Evolutionary conservation across 2,329 filamentous ascomycete species (phyloP), one percentile per base, ranked within the genome.

Genomic region (Trichoderma asperellum): DNA sequence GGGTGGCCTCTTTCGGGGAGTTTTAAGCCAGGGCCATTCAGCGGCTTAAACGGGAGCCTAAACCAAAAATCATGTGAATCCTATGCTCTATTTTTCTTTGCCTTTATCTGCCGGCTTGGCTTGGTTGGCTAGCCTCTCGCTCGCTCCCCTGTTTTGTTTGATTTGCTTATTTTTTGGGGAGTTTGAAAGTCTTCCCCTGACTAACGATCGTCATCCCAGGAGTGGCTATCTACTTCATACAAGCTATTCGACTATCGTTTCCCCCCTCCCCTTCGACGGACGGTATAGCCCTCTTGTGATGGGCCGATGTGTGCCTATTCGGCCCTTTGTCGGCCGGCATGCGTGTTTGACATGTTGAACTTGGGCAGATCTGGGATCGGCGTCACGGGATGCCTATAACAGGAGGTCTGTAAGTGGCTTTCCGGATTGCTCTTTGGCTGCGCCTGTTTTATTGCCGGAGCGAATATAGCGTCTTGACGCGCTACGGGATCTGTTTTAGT

Each of bases 381-480:
- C 58, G 83, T 24, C 89, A 89, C 2, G 83, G 79, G 40, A 91
- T 80, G 65, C 76, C 68, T 69, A 84, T 73, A 74, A 86, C 85
- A 18, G 84, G 83, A 10, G 68, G 70, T 57, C 77, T 69, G 49
- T 63, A 53, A 57, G 67, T 56, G 57, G 34, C 56, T 49, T 49
- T 70, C 47, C 76, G 74, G 75, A 40, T 59, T 66, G 53, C 49
- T 29, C 34, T 34, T 56, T 49, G 47, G 40, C 56, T 57, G 37
- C 32, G 18, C 8, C 11, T 12, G 18, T 49, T 49, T 32, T 43
- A 21, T 47, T 49, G 24, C 53, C 37, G 37, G 63, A 35, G 53
- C 57, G 37, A 29, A 35, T 49, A 29, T 57, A 35, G 53, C 43
- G 35, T 34, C 24, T 66, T 21, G 34, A 58, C 43, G 37, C 60